Evolutionary conservation across 2,329 filamentous ascomycete species (phyloP).

Genomic region (Botrytis byssoidea): DNA sequence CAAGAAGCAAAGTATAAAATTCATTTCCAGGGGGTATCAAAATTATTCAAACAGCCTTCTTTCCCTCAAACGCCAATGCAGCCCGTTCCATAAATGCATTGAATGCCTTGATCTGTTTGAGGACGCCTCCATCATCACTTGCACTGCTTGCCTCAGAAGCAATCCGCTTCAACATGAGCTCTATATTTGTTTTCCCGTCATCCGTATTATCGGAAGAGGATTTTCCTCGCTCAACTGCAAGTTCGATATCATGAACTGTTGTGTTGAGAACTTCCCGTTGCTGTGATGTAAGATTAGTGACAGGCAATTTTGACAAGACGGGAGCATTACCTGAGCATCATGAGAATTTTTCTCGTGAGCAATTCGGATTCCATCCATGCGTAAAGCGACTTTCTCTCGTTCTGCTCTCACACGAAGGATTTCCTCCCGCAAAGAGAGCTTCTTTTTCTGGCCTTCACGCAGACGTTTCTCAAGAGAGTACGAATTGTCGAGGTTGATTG

Average conservation of each 20-base stretch:
- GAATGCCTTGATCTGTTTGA: slow-evolving; percentile 59
- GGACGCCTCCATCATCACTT: slow-evolving; percentile 50
- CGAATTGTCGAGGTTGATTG: slow-evolving; percentile 59
- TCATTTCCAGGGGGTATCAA: slow-evolving; percentile 19
- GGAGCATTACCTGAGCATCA: slow-evolving; percentile 47
- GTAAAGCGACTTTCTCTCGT: slow-evolving; percentile 59
- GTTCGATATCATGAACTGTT: slow-evolving; percentile 60
- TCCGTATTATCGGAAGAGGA: slow-evolving; percentile 50
- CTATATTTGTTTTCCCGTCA: slow-evolving; percentile 54
- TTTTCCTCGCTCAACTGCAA: slow-evolving; percentile 52
- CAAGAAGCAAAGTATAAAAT: not conserved
- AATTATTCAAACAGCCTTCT: slow-evolving; percentile 24
- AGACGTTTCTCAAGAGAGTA: slow-evolving; percentile 58
- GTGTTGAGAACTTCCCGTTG: slow-evolving; percentile 53
- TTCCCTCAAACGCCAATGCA: slow-evolving; percentile 53
- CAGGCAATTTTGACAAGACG: not conserved
- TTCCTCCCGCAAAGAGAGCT: slow-evolving; percentile 54
- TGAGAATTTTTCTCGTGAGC: slow-evolving; percentile 57
- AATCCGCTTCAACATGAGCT: slow-evolving; percentile 55
- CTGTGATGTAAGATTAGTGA: slow-evolving; percentile 33
- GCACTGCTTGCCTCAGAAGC: slow-evolving; percentile 52
- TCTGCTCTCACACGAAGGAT: slow-evolving; percentile 59
- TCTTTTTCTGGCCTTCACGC: slow-evolving; percentile 56
- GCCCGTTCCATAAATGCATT: slow-evolving; percentile 63
- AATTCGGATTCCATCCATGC: slow-evolving; percentile 61